phyloP scores from a whole-genome alignment of 768 basidiomycete genomes.

The Suillus decipiens region DNA sequence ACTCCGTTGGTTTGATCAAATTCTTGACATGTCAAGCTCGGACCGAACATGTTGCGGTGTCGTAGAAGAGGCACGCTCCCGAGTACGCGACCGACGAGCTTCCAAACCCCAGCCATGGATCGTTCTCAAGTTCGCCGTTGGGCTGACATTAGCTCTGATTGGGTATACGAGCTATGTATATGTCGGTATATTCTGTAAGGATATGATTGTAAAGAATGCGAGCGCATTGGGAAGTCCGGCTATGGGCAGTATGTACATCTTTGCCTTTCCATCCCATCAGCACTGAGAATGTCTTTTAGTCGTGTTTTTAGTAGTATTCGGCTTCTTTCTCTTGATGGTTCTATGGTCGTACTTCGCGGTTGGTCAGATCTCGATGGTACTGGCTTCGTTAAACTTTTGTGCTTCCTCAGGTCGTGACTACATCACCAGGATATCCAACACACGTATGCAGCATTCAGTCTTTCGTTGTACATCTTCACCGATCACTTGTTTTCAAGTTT shows the following conservation, averaged over 20 bases:
- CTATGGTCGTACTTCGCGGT: slow-evolving; percentile 82
- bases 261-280: background rate
- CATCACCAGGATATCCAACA: slow-evolving; percentile 67
- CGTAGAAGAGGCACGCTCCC: slow-evolving; percentile 47
- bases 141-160: slow-evolving; percentile 57
- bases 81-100: slow-evolving; percentile 39
- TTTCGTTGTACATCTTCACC: slow-evolving; percentile 11
- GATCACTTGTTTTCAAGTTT: slow-evolving; percentile 20
- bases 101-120: slow-evolving; percentile 71
- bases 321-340: slow-evolving; percentile 65
- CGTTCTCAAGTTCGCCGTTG: slow-evolving; percentile 66
- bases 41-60: slow-evolving; percentile 47
- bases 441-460: slow-evolving; percentile 47
- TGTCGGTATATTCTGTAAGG: slow-evolving; percentile 66
- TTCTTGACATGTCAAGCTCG: slow-evolving; percentile 8
- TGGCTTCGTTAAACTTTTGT: background rate
- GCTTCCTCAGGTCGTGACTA: slow-evolving; percentile 55
- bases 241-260: slow-evolving; percentile 63
- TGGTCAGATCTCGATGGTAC: slow-evolving; percentile 19
- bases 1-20: background rate
- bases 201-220: slow-evolving; percentile 57
- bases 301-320: slow-evolving; percentile 63
- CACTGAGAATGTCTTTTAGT: slow-evolving; percentile 43
- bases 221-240: slow-evolving; percentile 48
- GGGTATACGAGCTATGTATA: slow-evolving; percentile 80